Base-by-base conservation (phyloP, 345 rosid species). In the Brassica cretica region DNA sequence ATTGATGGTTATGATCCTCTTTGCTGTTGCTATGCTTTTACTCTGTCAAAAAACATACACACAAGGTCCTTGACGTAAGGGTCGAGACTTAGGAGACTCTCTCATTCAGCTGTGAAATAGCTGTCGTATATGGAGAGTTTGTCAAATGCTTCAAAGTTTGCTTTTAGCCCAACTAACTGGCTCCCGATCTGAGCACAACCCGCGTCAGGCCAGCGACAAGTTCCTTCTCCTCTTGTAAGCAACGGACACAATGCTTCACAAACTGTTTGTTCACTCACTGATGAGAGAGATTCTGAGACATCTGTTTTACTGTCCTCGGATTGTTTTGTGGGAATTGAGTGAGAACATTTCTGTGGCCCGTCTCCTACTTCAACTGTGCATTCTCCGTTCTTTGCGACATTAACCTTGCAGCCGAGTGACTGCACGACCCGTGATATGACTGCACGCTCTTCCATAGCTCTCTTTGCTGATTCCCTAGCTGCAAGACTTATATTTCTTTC, bases 121-220 rank as follows among this genome's bases (percentile, higher is more conserved):
- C 87, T 76, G 69, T 93, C 99, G 19, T 83, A 76, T 30, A 95
- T 88, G 44, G 94, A 90, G 74, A 95, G 91, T 63, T 82, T 82
- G 53, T 95, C 99, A 73, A 95, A 85, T 61, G 99, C 96, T 76
- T 95, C 98, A 35, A 86, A 93, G 76, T 95, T 88, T 59, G 97
- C 94, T 80, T 84, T 93, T 53, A 95, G 73, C 46, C 98, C 99
- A 3, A 88, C 88, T 78, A 88, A 79, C 68, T 95, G 99, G 78
- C 94, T 89, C 75, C 91, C 81, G 7, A 89, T 77, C 78, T 89
- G 97, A 56, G 93, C 93, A 86, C 99, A 93, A n/a, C 87, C 92
- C 4, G 92, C 94, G 59, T 93, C 96, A 1, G 99, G 98, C 98
- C 99, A 90, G 56, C 85, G 80, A 76, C 99, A 95, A 44, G 86